Evolutionary conservation across 768 basidiomycete genomes (phyloP).

Genomic region (Mycena vulgaris): DNA sequence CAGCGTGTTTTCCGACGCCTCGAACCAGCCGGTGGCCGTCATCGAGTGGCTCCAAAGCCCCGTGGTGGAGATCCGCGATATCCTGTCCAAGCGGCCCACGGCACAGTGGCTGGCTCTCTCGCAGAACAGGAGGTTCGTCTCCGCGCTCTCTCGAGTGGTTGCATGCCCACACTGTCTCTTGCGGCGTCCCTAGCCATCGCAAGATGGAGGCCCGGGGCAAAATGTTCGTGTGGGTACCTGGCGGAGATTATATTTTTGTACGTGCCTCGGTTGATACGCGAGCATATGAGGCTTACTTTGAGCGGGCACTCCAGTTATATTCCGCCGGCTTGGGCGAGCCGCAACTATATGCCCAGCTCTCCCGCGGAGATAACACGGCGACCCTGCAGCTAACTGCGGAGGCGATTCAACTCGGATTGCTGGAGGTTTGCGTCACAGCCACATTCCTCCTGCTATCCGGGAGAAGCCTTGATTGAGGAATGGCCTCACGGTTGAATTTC

Average conservation of each 20-base stretch:
- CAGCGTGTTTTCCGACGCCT: slow-evolving; percentile 43
- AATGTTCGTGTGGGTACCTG: slow-evolving; percentile 51
- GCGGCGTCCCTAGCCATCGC: slow-evolving; percentile 46
- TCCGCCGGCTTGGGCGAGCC: slow-evolving; percentile 41
- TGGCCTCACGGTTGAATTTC: background rate
- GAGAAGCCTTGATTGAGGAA: slow-evolving; percentile 54
- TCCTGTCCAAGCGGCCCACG: slow-evolving; percentile 51
- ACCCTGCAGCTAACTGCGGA: slow-evolving; percentile 57
- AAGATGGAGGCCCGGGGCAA: slow-evolving; percentile 54
- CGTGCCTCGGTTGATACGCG: slow-evolving; percentile 17
- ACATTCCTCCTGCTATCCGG: slow-evolving; percentile 58
- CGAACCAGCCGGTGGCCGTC: slow-evolving; percentile 55
- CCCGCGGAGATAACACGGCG: slow-evolving; percentile 49
- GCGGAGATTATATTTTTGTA: slow-evolving; percentile 55
- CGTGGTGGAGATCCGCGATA: slow-evolving; percentile 56
- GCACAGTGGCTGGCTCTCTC: slow-evolving; percentile 61
- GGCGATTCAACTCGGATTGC: slow-evolving; percentile 55
- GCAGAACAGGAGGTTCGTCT: slow-evolving; percentile 56
- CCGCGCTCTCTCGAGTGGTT: background rate
- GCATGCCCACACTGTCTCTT: background rate
- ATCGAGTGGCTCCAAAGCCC: slow-evolving; percentile 62
- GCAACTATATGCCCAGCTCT: slow-evolving; percentile 46
- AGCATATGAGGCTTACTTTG: background rate
- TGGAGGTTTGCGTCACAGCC: slow-evolving; percentile 56
- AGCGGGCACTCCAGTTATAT: slow-evolving; percentile 49